Base-by-base conservation (phyloP, 1,284 basidiomycete genomes). In the Mycosarcoma mackinlayi region DNA sequence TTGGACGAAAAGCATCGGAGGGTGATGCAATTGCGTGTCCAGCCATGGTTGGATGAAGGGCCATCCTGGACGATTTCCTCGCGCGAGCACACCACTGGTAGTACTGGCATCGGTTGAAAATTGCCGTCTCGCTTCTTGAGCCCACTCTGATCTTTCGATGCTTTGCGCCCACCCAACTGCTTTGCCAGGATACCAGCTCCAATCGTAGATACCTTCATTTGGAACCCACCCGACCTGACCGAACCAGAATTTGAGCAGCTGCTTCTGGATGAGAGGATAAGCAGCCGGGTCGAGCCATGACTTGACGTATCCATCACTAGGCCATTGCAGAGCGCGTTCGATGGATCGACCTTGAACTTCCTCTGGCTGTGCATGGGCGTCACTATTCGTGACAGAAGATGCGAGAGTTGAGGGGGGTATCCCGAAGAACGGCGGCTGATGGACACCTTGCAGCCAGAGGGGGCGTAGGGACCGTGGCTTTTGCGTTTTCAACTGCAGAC, bases 111-210 rank as follows among this genome's bases (percentile, higher is more conserved):
- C 27, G 4, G 34, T 25, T 11, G 21, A 25, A 6, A 51, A n/a
- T 5, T 38, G 21, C n/a, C 35, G 44, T 2, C 56, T 38, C 14
- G 55, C 44, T 6, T 37, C 37, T 25, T 47, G 14, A n/a, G 48
- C 61, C 64, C 65, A 68, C 3, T 35, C 28, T 0, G 53, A 40
- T 21, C 57, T 37, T 16, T 53, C 38, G 16, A 40, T 28, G 19
- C 28, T 50, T 25, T 57, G 48, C 31, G 49, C 34, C 38, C 56
- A 69, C 1, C 70, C 70, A 3, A 44, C n/a, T 0, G 51, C 49
- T 34, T 73, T 73, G 0, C 70, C 70, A 0, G 70, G 70, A 40
- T 44, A 73, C 70, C 70, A 73, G 18, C 24, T 47, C 50, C 59
- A 47, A 19, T 73, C 70, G 35, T 55, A 60, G 24, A 73, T n/a